These are phyloP conservation scores for Tuber magnatum DNA, from an alignment of 495 filamentous ascomycete species.

Conservation along the genomic window DNA sequence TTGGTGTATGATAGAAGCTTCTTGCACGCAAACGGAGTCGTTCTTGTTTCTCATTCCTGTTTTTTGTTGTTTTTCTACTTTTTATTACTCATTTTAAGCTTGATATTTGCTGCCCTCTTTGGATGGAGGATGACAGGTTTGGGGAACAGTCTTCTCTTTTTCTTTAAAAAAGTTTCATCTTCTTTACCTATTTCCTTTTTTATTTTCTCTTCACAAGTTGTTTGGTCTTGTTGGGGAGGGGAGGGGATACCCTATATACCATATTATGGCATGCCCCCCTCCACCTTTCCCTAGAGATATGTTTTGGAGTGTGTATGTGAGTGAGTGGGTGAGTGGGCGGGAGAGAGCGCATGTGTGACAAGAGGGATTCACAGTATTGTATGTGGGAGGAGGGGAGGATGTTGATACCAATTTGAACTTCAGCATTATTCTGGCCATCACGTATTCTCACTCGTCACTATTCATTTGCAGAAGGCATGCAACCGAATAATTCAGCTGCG, in stretches of 20 bases:
- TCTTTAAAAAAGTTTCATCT: neutral
- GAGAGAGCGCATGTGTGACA: neutral
- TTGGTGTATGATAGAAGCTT: slow-evolving; percentile 39
- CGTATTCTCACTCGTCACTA: neutral
- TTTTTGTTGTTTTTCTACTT: neutral
- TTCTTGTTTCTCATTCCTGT: slow-evolving; percentile 25
- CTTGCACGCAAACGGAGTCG: slow-evolving; percentile 38
- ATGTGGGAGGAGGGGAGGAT: neutral
- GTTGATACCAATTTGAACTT: neutral
- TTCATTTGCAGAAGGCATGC: neutral
- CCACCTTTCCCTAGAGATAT: neutral
- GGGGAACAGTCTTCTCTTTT: neutral
- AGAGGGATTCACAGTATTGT: neutral
- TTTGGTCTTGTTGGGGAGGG: neutral
- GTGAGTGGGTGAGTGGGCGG: no score
- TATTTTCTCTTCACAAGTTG: neutral
- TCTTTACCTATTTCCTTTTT: neutral
- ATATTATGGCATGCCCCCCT: neutral
- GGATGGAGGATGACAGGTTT: neutral
- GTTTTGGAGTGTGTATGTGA: no score
- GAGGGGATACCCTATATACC: neutral
- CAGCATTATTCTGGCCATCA: neutral
- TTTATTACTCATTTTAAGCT: neutral
- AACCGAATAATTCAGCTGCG: neutral
- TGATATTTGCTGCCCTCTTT: neutral